Base-by-base conservation (phyloP, 352 stramenopile species). In the Phytophthora pistaciae region DNA sequence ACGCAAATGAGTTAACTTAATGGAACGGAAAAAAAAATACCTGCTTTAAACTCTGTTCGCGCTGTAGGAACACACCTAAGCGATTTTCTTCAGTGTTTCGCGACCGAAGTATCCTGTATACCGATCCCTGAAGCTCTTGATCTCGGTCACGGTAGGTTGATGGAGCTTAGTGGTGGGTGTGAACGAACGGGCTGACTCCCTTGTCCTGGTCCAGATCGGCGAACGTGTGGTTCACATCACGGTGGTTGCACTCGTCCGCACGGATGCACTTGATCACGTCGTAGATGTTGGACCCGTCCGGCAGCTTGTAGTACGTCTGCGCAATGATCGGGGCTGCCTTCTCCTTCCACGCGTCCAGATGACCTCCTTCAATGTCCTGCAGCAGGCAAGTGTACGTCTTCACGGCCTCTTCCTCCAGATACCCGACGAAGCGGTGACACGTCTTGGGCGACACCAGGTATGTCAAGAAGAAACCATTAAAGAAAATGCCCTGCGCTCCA, bases 351-450 rank as follows among this genome's bases (percentile, higher is more conserved):
- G 54, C 64, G 1, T 76, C 58, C 33, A 98, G 68, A 48, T 98
- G 80, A 7, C 75, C 91, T 31, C 85, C 78, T 16, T 98, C 80
- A 56, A 98, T 97, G 55, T 92, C 92, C 48, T 91, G 66, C 57
- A 98, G 82, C 61, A 98, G 83, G 20, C 88, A 93, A 11, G 94
- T 96, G 79, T 98, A 98, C 1, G 92, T 98, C 54, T 91, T 80
- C 27, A 93, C 91, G 16, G 92, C 93, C 71, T 98, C 87, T 75
- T 98, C 92, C 67, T 98, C 94, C 20, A 98, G 71, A 74, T 98
- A 98, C 7, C 93, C 93, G 13, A 98, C 94, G 54, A 98, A 96
- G 60, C 92, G 90, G 68, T 98, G 94, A 65, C 90, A 96, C 5
- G 89, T 90, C 38, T 83, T 84, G 6, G 93, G 94, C 6, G 91